Evolutionary conservation across 2,329 filamentous ascomycete species (phyloP).

Genomic region (Epichloe hybrida): DNA sequence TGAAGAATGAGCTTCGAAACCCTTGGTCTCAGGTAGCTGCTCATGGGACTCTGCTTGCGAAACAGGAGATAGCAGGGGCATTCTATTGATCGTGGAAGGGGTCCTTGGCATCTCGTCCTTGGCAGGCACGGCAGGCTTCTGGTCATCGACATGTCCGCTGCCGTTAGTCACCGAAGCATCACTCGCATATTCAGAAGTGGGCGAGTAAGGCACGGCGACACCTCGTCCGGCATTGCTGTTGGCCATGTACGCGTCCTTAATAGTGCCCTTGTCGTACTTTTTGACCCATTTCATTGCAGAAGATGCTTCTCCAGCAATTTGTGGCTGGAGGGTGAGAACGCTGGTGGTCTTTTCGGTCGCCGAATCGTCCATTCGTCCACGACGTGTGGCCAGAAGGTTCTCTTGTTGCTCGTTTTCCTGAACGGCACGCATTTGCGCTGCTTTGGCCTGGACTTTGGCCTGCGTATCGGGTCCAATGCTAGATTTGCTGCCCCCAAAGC

Average conservation of each 20-base stretch:
- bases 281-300: slow-evolving; percentile 95
- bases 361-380: slow-evolving; percentile 42
- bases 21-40: neutral
- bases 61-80: neutral
- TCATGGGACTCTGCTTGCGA: neutral
- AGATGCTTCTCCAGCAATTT: slow-evolving; percentile 73
- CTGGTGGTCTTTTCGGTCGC: slow-evolving; percentile 71
- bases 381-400: slow-evolving; percentile 28
- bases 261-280: slow-evolving; percentile 82
- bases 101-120: slow-evolving; percentile 19
- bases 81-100: slow-evolving; percentile 1
- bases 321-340: slow-evolving; percentile 73
- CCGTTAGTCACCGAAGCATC: slow-evolving; percentile 8
- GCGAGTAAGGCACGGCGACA: slow-evolving; percentile 19
- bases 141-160: neutral
- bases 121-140: slow-evolving; percentile 25
- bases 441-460: slow-evolving; percentile 82
- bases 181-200: slow-evolving; percentile 21
- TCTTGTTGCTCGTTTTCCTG: slow-evolving; percentile 44
- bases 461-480: slow-evolving; percentile 86
- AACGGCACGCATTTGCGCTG: slow-evolving; percentile 64
- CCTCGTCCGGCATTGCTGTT: slow-evolving; percentile 62
- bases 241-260: slow-evolving; percentile 74
- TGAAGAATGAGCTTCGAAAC: neutral
- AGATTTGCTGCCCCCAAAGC: slow-evolving; percentile 52